Conservation (phyloP, 352 stramenopile genomes). For the Globisporangium heterothallicum region DNA sequence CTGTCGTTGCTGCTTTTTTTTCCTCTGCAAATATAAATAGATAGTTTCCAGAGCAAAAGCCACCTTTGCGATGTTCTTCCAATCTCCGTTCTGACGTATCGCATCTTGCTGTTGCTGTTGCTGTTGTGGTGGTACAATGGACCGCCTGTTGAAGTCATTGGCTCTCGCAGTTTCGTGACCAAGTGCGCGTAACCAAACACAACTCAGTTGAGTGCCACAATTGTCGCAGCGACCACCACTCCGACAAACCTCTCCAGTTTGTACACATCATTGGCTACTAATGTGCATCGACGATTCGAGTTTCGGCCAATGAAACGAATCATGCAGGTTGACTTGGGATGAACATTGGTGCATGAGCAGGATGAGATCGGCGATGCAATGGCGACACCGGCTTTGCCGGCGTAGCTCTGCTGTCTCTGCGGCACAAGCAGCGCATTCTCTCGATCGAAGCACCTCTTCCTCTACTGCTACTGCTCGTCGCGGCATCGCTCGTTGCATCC, state of each 20-base stretch:
- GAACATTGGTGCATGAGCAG: no score
- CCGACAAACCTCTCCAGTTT: neutral
- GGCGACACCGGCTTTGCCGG: no score
- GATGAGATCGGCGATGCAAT: no score
- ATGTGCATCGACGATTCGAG: neutral
- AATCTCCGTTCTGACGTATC: neutral
- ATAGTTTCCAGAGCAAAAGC: constrained; percentile 9
- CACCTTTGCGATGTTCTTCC: neutral
- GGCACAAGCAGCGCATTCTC: neutral
- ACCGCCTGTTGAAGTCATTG: no score
- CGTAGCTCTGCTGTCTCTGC: neutral
- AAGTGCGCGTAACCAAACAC: no score
- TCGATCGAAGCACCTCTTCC: no score
- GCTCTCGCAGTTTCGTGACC: no score
- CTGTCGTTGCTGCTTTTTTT: no score
- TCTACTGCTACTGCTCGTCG: neutral
- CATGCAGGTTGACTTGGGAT: no score
- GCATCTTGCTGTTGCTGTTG: neutral
- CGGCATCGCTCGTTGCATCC: neutral
- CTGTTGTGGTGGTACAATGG: neutral
- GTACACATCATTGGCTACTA: neutral
- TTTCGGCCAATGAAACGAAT: neutral
- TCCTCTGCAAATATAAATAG: constrained; percentile 3
- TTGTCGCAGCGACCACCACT: no score
- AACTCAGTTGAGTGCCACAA: no score